Evolutionary conservation across 352 stramenopile species (phyloP).

Genomic region (Chloridella minuta): DNA sequence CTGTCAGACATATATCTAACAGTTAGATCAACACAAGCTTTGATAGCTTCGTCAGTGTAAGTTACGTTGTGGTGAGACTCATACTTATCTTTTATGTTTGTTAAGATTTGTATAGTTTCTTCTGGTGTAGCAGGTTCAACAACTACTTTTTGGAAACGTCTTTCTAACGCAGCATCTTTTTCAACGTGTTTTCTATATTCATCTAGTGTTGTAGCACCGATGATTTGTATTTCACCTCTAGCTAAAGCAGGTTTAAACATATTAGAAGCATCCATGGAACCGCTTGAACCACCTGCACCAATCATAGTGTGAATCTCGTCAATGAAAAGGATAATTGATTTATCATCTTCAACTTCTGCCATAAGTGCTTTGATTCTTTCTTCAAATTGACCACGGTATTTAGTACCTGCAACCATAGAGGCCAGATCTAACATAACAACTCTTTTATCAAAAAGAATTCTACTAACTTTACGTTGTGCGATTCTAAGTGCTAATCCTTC

Average conservation of each 20-base stretch:
- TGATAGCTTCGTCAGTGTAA: background rate
- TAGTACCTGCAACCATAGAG: conserved; percentile 22
- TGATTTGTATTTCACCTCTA: conserved; percentile 63
- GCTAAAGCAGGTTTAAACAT: conserved; percentile 86
- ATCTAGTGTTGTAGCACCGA: conserved; percentile 80
- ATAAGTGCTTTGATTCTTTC: conserved; percentile 71
- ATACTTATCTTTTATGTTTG: background rate
- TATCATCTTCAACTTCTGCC: conserved; percentile 52
- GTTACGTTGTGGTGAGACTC: background rate
- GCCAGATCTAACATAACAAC: background rate
- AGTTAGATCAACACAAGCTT: background rate
- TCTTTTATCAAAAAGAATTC: background rate
- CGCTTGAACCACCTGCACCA: conserved; percentile 49
- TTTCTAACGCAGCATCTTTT: conserved; percentile 83
- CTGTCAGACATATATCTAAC: conserved; percentile 25
- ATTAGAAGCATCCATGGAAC: conserved; percentile 85
- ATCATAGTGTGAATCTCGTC: conserved; percentile 86
- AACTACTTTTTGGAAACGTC: conserved; percentile 25
- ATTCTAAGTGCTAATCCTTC: conserved; percentile 77
- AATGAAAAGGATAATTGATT: conserved; percentile 92
- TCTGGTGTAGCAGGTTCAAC: background rate
- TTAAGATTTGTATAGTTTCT: too few species aligned
- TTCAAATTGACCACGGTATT: conserved; percentile 91
- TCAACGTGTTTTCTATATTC: conserved; percentile 91
- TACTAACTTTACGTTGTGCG: conserved; percentile 31